Evolutionary conservation across 257 asterid genomes (phyloP), one percentile per base, ranked within the genome.

Genomic region (Prunella vulgaris): DNA sequence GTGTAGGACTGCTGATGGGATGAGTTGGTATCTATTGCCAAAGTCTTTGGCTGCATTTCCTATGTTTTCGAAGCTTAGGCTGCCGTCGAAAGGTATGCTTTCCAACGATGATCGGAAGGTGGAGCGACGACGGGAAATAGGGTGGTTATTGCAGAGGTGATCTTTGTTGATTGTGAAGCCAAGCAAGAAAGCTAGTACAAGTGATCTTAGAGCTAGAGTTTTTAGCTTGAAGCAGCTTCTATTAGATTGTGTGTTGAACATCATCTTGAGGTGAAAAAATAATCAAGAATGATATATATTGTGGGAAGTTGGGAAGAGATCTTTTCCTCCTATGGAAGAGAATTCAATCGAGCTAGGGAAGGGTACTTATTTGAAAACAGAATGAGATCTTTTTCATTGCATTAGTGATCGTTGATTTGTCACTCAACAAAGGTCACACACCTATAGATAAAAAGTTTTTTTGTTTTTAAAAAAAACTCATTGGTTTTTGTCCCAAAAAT

Each of bases 1-100:
- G 70, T 81, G 69, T 5, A 92, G 49, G 27, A 89, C 86, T 60
- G 94, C 96, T 0, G 59, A 71, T 3, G 97, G 97, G 63, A 66
- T 74, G 58, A 63, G 78, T 46, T 83, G 86, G 79, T 77, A 77
- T 72, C 82, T 71, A 56, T 86, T 86, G 56, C 97, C 97, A 14
- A 92, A 92, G 68, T 92, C 98, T 61, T 59, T 87, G 5, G 96
- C 80, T 2, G 87, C 92, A 27, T 78, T 79, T 12, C 80, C 78
- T 1, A 77, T 7, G 74, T 81, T 73, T 3, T 81, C 73, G 25
- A 84, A 89, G 71, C 73, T 83, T 66, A 89, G 76, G 63, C 78
- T 70, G 12, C 98, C 98, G 14, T 87, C 89, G 5, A 89, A 78
- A 0, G n/a, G 59, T 20, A 78, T 70, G 30, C 22, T 68, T 32